Base-by-base conservation (phyloP, 345 rosid genomes). In the Pistacia atlantica region DNA sequence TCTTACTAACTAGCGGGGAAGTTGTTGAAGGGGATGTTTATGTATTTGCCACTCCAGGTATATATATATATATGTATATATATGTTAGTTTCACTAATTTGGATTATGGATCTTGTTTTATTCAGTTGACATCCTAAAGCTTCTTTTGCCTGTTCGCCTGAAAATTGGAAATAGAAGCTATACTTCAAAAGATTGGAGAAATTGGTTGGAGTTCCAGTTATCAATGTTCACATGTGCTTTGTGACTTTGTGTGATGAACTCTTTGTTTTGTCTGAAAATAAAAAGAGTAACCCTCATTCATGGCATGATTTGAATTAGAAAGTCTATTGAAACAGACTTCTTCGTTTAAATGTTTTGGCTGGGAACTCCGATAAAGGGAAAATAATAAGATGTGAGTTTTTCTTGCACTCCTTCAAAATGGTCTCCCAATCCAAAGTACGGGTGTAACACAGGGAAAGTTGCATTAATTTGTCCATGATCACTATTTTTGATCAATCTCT, bases 171-270 rank as follows among this genome's bases (percentile, higher is more conserved):
- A 79, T 93, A 90, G 73, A 86, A 90, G 64, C 86, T 91, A 3
- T 93, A 95, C 87, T 95, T 93, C 87, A 87, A 83, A 83, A 93
- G 73, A 82, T 79, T 95, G 88, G 98, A 93, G 77, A 95, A 93
- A 86, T 84, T 95, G 85, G 97, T 92, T 60, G 98, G 99, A 75
- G 98, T 95, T 63, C 98, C 99, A 8, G 98, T 93, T 63, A 95
- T 95, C 72, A 95, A 95, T n/a, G 86, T 95, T 79, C 99, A 95
- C 77, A 90, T 95, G 87, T 92, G 99, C 97, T 95, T 70, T 85
- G 98, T 92, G 93, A 22, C 25, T 22, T 22, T 22, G 25, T 22
- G 25, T 87, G 75, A 84, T 75, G 75, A 69, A 18, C n/a, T 77
- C 25, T 22, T 22, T 22, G 25, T 22, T 22, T 22, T 22, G 25